Base-by-base conservation (phyloP, 768 basidiomycete species). In the Suillus spraguei region DNA sequence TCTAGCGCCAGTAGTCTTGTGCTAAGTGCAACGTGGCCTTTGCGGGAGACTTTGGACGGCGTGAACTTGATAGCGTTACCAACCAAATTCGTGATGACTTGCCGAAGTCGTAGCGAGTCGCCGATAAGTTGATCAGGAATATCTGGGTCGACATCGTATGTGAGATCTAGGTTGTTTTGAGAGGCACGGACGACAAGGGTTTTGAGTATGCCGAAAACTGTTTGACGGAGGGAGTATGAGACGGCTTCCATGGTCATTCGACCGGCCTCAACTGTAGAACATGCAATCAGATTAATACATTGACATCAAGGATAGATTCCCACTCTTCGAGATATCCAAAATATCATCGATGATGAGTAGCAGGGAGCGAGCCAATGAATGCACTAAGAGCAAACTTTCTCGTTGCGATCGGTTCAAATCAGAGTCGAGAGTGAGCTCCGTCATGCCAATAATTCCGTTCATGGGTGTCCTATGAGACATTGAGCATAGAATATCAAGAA, bases 381-480 rank as follows among this genome's bases (percentile, higher is more conserved):
- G 96, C 9, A 99, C 97, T 41, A 99, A 87, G 69, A 97, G 82
- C 74, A 99, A 80, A 74, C 95, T 97, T 80, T 99, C 97, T 65
- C 97, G 82, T 76, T 99, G 97, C 44, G 92, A 92, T 66, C 97
- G 80, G 65, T 95, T 97, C 68, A 99, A 78, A 74, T 99, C 97
- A 50, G 92, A 95, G 72, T 99, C 97, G 24, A 99, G 87, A 11
- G 97, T 98, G 63, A 99, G 79, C 76, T 97, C 95, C 32, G 97
- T 99, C 95, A 99, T 95, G n/a, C 97, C 97, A 68, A 99, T 99
- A 76, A 99, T 99, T 72, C 97, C 97, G 73, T 99, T 99, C 97
- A 99, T 99, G 0, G 97, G 97, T 28, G 97, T 99, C 74, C 97
- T 95, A 71, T n/a, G 35, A 24, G 13, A 52, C 36, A 56, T 72